Evolutionary conservation across 345 rosid genomes (phyloP), one percentile per base, ranked within the genome.

Genomic region (Arabidopsis thaliana): DNA sequence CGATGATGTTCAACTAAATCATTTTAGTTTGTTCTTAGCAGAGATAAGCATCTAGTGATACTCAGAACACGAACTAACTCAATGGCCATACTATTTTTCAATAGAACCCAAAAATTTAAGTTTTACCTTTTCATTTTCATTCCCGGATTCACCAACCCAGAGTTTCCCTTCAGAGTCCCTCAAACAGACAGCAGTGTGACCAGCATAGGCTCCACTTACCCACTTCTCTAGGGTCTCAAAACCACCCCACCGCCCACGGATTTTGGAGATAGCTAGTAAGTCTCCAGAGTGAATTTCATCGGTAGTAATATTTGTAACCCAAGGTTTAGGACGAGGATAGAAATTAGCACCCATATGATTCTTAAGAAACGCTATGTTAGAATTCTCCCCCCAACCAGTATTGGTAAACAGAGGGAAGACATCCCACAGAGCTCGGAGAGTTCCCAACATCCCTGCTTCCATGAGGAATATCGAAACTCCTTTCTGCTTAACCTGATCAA

Each of bases 141-240:
- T 85, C 45, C 98, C 99, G 7, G 99, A 95, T 82, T 95, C 99
- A 74, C 90, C 96, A 71, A 95, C 88, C 98, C 99, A 95, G 5
- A 95, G 78, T 81, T 89, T 93, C 69, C 99, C 99, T 74, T 90
- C 87, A 61, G 93, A 84, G 82, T 95, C 99, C 86, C 81, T 88
- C 25, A 95, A 79, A 77, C 93, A 93, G 75, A 95, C 81, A 82
- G 99, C 97, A 72, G 87, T 64, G 78, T 93, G 99, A 59, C 99
- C 98, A 78, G 98, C 99, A 84, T 90, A 95, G 30, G 99, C 83
- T 73, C 99, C 99, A 57, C 94, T 95, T 33, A 95, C 99, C 99
- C 99, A 93, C 85, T 95, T 95, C 89, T 95, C 98, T 44, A 95
- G 77, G 36, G 98, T 95, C 86, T 95, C 98, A 81, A 95, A 95